Conservation (phyloP, 2,329 filamentous ascomycete genomes). For the Colletotrichum sidae region DNA sequence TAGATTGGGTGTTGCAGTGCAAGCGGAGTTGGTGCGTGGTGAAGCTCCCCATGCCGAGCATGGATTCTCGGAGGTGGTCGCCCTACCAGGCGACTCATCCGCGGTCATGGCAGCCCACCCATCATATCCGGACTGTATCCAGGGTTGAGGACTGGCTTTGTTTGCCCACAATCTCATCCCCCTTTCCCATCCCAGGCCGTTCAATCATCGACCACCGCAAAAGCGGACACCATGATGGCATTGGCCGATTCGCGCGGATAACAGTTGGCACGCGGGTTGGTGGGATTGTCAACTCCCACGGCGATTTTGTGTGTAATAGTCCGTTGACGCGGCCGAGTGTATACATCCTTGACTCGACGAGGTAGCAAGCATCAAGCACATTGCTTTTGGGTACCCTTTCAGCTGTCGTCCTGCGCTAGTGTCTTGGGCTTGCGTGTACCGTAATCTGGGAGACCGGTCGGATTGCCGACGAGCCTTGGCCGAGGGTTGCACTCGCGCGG, state of each 20-base stretch:
- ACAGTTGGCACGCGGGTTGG: constrained; percentile 8
- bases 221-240: not conserved
- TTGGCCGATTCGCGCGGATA: not conserved
- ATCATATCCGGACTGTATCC: constrained; percentile 23
- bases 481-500: constrained; percentile 7
- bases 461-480: constrained; percentile 10
- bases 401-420: not conserved
- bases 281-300: constrained; percentile 10
- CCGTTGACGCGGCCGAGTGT: not conserved
- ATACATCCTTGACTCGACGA: constrained; percentile 3
- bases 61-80: constrained; percentile 19
- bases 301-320: not conserved
- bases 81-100: constrained; percentile 27
- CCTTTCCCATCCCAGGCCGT: constrained; percentile 19
- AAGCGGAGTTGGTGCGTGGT: constrained; percentile 24
- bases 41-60: constrained; percentile 13
- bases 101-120: constrained; percentile 20
- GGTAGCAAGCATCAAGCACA: too few relatives aligned
- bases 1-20: constrained; percentile 31
- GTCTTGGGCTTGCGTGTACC: not conserved
- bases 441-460: not conserved
- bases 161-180: not conserved
- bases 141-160: not conserved
- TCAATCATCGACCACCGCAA: not conserved
- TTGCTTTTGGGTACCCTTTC: constrained; percentile 12